Base-by-base conservation (phyloP, 1,284 basidiomycete genomes). In the Cutaneotrichosporon sp. region DNA sequence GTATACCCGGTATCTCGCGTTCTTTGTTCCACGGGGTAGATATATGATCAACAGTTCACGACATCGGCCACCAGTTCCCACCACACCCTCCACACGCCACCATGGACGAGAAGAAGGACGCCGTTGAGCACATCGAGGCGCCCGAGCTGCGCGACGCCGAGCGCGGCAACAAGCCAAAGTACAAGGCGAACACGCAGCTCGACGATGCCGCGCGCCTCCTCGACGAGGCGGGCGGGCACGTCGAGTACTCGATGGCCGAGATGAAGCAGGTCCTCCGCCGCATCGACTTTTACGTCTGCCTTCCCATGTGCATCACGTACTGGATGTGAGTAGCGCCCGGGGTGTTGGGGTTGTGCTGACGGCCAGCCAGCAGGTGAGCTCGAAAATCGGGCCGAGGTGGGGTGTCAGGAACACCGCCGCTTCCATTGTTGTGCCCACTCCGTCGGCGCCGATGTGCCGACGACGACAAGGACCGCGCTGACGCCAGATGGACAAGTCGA, bases 401-500 rank as follows among this genome's bases (percentile, higher is more conserved):
- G 38, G 53, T 29, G 11, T 42, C 53, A 27, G 36, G 16, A 24
- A 20, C 16, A 27, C 7, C 18, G 24, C 45, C 22, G 24, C 45
- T 2, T 25, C 6, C 7, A 10, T 47, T 11, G 24, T 10, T 25
- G 25, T 20, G 22, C 16, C 11, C n/a, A 25, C 11, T 16, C 16
- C 1, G 11, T 14, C 34, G 34, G 34, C 8, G 46, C 45, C 34
- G 31, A 49, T 31, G 13, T 5, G 18, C 27, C 34, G 34, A 36
- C 13, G 34, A 36, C 11, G 34, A 11, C 2, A 4, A 7, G 4
- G 18, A 2, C 38, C 18, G 27, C 24, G 27, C 47, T 50, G 25
- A 50, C 47, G 16, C 22, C 63, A 74, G 67, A 64, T 78, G 33
- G 78, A 79, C 71, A 79, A 79, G 59, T 70, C 72, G 2, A 67